Percentiles rank a stretch among this genome's conserved stretches.
Evolutionary conservation across 2,329 filamentous ascomycete species (phyloP).

Genomic region (Arthroderma sp.): DNA sequence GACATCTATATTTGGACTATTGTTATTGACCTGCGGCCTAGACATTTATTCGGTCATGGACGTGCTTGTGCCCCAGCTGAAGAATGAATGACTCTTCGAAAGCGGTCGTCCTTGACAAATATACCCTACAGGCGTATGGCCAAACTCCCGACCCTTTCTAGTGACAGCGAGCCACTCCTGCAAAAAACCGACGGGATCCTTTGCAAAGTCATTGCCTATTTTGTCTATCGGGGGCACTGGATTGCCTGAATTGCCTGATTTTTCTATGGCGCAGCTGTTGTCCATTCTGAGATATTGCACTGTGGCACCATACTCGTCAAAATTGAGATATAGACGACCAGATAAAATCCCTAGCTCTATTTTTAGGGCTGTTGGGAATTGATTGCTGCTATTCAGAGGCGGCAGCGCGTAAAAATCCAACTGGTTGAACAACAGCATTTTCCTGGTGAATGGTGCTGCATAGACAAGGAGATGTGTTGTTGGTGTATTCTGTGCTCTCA

Average conservation of each 20-base stretch:
- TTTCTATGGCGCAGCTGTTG: not conserved
- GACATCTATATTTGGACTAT: too few relatives aligned
- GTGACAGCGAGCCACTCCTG: conserved; percentile 23
- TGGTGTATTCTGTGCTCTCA: conserved; percentile 17
- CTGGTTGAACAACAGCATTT: conserved; percentile 47
- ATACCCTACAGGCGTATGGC: conserved; percentile 24
- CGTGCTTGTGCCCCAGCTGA: conserved; percentile 1
- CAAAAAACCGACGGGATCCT: conserved; percentile 13
- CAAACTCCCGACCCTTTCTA: conserved; percentile 23
- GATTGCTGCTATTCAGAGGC: conserved; percentile 25
- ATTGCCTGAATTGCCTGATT: not conserved
- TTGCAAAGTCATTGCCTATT: too few relatives aligned
- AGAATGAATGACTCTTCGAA: conserved; percentile 18
- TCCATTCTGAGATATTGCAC: too few relatives aligned
- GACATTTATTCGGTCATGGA: too few relatives aligned
- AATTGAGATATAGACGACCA: conserved; percentile 43
- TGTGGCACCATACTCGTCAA: conserved; percentile 13
- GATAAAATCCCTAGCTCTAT: conserved; percentile 49
- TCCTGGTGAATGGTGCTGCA: conserved; percentile 45
- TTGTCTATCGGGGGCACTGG: too few relatives aligned
- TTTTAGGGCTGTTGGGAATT: conserved; percentile 39
- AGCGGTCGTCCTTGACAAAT: conserved; percentile 20
- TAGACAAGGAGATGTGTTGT: conserved; percentile 42
- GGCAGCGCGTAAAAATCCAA: conserved; percentile 44
- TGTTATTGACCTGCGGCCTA: too few relatives aligned